Evolutionary conservation across 768 basidiomycete genomes (phyloP), one percentile per base, ranked within the genome.

Genomic region (Trametes gibbosa): DNA sequence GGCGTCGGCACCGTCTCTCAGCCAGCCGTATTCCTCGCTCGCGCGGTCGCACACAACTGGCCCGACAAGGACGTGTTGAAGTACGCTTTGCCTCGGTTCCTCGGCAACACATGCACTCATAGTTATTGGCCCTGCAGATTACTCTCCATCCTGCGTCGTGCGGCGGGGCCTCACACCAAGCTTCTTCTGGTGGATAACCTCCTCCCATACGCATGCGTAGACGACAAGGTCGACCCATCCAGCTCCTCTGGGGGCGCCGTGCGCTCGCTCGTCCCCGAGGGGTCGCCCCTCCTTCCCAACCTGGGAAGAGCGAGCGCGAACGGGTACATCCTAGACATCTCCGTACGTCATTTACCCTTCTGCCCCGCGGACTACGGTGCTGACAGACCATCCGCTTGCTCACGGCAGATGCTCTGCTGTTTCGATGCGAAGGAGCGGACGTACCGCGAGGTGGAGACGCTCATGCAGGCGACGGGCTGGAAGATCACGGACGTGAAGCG

Each of bases 351-450:
- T 58, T 23, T 25, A 7, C 19, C 16, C 6, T 1, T 6, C 5
- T 23, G 23, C 21, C 13, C 13, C 29, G 43, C 3, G 19, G 10
- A 45, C 4, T 6, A 9, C 6, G 3, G 10, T 45, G 14, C 21
- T 5, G 13, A 45, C 23, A 6, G 25, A 16, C 5, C 7, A 5
- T n/a, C 9, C 5, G 19, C 3, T 2, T 21, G 10, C 34, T 32
- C 14, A 21, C 25, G 2, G 29, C 55, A 87, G 86, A 88, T 88
- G 86, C 82, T 84, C 69, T 77, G 77, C 12, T 76, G 76, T 47
- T 83, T 87, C 67, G 85, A 87, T 59, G 77, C 81, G 10, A 82
- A 86, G 65, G 86, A 88, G 65, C 78, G 86, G 3, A 88, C 86
- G 0, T 72, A 87, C 9, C 78, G 82, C 50, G 85, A 88, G 68